Percentiles rank a stretch among this genome's conserved stretches.
These are phyloP conservation scores for Trypanosoma melophagium DNA, from an alignment of 208 protist species.

Conservation along the genomic window DNA sequence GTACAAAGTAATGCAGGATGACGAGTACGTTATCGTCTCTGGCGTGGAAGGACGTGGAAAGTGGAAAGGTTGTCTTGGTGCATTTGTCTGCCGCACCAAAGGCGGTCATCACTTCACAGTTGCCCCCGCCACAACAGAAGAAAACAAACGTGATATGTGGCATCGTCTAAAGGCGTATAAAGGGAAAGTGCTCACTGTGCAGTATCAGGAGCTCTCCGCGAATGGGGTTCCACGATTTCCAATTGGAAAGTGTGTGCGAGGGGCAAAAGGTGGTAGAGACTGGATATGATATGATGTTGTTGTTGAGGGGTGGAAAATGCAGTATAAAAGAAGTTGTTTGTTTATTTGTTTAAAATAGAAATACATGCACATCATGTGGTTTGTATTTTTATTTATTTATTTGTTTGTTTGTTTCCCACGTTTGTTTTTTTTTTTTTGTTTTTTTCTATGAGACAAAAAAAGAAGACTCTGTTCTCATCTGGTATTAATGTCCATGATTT, in stretches of 20 bases:
- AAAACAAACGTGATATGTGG: constrained; percentile 74
- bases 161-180: constrained; percentile 42
- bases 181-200: constrained; percentile 87
- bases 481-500: constrained; percentile 7
- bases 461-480: neutral
- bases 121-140: constrained; percentile 72
- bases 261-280: constrained; percentile 59
- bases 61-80: constrained; percentile 76
- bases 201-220: constrained; percentile 79
- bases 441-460: constrained; percentile 6
- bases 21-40: constrained; percentile 82
- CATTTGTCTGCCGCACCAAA: constrained; percentile 74
- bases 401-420: constrained; percentile 13
- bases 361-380: too few species aligned
- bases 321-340: constrained; percentile 13
- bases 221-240: constrained; percentile 88
- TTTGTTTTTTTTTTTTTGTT: constrained; percentile 21
- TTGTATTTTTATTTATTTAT: neutral
- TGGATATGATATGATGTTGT: constrained; percentile 53
- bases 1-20: constrained; percentile 90
- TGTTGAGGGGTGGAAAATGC: too few species aligned
- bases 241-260: constrained; percentile 78
- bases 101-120: constrained; percentile 69
- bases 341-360: constrained; percentile 4
- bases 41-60: constrained; percentile 85